These are phyloP conservation scores for Backusella parvicylindrica DNA, from an alignment of 192 early-diverging fungal species.

Conservation along the genomic window DNA sequence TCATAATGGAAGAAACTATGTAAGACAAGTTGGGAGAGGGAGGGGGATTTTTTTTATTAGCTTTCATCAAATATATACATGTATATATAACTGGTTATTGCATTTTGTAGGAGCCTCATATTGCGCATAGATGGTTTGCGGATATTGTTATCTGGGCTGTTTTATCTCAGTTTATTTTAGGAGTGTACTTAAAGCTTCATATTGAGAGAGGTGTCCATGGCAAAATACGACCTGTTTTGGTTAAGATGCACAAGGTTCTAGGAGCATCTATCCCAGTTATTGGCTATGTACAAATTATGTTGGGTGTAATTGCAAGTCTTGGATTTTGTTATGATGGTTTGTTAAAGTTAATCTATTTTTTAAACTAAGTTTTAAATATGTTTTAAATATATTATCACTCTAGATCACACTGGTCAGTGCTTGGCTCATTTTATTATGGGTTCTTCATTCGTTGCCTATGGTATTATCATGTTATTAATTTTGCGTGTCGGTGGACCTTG, in stretches of 20 bases:
- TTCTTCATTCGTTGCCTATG: slow-evolving; percentile 65
- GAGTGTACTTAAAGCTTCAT: slow-evolving; percentile 60
- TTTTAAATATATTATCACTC: too few relatives aligned
- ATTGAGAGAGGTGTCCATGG: slow-evolving; percentile 53
- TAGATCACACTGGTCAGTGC: slow-evolving; percentile 60
- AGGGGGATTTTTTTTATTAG: too few relatives aligned
- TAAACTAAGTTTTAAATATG: too few relatives aligned
- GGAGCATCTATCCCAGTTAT: slow-evolving; percentile 48
- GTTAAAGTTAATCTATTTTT: neutral
- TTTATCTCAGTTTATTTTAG: slow-evolving; percentile 43
- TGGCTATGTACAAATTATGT: slow-evolving; percentile 63
- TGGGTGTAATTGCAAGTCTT: slow-evolving; percentile 59
- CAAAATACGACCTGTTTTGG: slow-evolving; percentile 44
- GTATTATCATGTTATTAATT: slow-evolving; percentile 53
- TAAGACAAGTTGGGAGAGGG: slow-evolving; percentile 25
- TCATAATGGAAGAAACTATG: slow-evolving; percentile 58
- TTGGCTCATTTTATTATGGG: slow-evolving; percentile 74
- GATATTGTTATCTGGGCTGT: slow-evolving; percentile 57
- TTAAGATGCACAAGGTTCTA: slow-evolving; percentile 47
- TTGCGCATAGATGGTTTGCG: slow-evolving; percentile 62
- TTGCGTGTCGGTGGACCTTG: slow-evolving; percentile 57
- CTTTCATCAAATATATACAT: too few relatives aligned
- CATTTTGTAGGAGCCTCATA: slow-evolving; percentile 40
- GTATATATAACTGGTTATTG: too few relatives aligned
- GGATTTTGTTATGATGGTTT: slow-evolving; percentile 60